Evolutionary conservation across 2,329 filamentous ascomycete species (phyloP).

Genomic region (Fusarium tricinctum): DNA sequence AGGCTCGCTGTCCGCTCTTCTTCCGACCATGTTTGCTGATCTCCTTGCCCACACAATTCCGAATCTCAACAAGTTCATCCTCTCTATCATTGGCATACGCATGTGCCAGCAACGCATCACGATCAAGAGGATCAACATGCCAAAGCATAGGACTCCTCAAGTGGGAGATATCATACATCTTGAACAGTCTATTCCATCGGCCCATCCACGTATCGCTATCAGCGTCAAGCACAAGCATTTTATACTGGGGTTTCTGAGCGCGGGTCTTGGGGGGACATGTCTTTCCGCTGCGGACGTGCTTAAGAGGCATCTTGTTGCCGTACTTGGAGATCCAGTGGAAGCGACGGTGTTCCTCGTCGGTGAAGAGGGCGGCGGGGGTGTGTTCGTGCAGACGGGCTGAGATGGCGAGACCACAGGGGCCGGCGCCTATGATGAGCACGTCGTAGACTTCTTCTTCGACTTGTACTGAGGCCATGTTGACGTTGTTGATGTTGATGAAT

Average conservation of each 20-base stretch:
- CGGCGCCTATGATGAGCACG: conserved; percentile 80
- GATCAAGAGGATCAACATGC: conserved; percentile 81
- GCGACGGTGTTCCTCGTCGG: conserved; percentile 84
- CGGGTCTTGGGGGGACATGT: conserved; percentile 25
- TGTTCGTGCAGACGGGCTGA: conserved; percentile 79
- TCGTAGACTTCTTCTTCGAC: conserved; percentile 66
- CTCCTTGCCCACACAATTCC: conserved; percentile 82
- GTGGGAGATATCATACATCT: conserved; percentile 76
- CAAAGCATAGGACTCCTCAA: conserved; percentile 87
- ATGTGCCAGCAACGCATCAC: conserved; percentile 79
- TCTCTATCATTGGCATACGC: conserved; percentile 72
- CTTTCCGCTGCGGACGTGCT: conserved; percentile 58
- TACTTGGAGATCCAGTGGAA: conserved; percentile 83
- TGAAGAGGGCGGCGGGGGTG: conserved; percentile 84
- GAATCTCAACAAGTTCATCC: conserved; percentile 76
- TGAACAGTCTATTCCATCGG: conserved; percentile 78
- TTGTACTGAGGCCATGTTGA: conserved; percentile 16
- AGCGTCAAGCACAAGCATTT: conserved; percentile 76
- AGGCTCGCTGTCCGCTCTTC: conserved; percentile 58
- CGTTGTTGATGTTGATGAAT: neutral
- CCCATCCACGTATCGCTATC: conserved; percentile 75
- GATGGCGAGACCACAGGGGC: conserved; percentile 80
- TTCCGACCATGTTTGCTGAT: conserved; percentile 85
- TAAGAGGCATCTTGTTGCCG: conserved; percentile 70
- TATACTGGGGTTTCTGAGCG: conserved; percentile 48